Evolutionary conservation across 1,284 basidiomycete genomes (phyloP), one percentile per base, ranked within the genome.

Genomic region (Heterobasidion annosum): DNA sequence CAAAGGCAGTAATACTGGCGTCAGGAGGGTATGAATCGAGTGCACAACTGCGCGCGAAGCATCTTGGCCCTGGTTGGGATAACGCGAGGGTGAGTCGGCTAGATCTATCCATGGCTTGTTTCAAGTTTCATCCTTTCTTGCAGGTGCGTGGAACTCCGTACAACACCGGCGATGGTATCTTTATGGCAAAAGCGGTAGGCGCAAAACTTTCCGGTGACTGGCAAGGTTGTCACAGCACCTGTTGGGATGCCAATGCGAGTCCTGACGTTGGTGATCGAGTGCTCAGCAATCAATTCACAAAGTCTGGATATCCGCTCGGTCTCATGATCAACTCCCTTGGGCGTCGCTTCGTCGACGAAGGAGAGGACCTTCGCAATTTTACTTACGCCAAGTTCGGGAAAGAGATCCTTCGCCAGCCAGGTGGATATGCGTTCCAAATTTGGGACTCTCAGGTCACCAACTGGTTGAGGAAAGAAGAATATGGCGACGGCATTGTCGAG

Each of bases 141-240:
- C 54, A 85, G 82, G 77, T 86, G 50, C 76, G 83, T 56, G 83
- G 85, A 15, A 86, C 83, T 1, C 83, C 83, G 2, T 83, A 80
- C 63, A 85, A 86, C 63, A 75, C 72, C 2, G 84, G 84, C 13
- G 85, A 86, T 56, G 80, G 81, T 0, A 73, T 86, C 56, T 56
- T 64, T 32, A 70, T 85, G 56, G 83, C 81, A 0, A 62, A 65
- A 16, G 64, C 68, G 8, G 59, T 79, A 34, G 80, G 82, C n/a
- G 82, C 79, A n/a, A 74, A 73, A 52, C 67, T 78, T 35, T 65
- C 67, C 0, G 83, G 82, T 3, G 81, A 85, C 66, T 86, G 80
- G 76, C 63, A 61, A 46, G 77, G 81, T 15, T 87, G 83, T 60
- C 85, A 87, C 59, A 82, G 81, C 56, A 85, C 83, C 4, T 79